Evolutionary conservation across 2,329 filamentous ascomycete species (phyloP).

Genomic region (Ophiosphaerella narmari): DNA sequence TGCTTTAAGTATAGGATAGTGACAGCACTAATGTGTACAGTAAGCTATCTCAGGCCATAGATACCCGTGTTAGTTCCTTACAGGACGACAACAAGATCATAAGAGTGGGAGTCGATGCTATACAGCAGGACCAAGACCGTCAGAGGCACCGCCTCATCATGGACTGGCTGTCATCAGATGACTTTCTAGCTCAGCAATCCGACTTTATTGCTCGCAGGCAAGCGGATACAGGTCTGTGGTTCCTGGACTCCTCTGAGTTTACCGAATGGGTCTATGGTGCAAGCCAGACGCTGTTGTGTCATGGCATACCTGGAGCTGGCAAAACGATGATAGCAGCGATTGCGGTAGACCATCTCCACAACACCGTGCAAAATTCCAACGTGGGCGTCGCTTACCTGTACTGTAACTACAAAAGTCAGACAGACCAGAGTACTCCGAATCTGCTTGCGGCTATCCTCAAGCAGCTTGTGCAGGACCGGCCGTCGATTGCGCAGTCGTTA

Average conservation of each 20-base stretch:
- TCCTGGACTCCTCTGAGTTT: slow-evolving; percentile 15
- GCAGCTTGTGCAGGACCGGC: slow-evolving; percentile 13
- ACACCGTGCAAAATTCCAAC: slow-evolving; percentile 8
- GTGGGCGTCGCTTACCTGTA: slow-evolving; percentile 55
- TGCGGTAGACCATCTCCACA: slow-evolving; percentile 18
- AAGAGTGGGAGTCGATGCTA: too few species aligned
- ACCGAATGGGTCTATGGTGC: slow-evolving; percentile 13
- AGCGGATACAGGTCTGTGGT: slow-evolving; percentile 25
- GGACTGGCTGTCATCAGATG: slow-evolving; percentile 14
- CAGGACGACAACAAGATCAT: too few species aligned
- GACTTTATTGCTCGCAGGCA: slow-evolving; percentile 16
- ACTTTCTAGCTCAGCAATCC: slow-evolving; percentile 17
- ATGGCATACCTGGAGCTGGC: slow-evolving; percentile 32
- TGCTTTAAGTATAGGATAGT: too few species aligned
- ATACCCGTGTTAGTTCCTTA: too few species aligned
- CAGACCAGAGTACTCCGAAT: slow-evolving; percentile 39
- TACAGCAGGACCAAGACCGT: slow-evolving; percentile 5
- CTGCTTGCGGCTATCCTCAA: slow-evolving; percentile 16
- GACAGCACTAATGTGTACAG: too few species aligned
- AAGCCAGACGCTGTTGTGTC: slow-evolving; percentile 24
- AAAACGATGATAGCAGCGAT: slow-evolving; percentile 35
- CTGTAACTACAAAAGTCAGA: slow-evolving; percentile 48
- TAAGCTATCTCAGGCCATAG: too few species aligned
- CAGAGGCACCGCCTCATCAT: slow-evolving; percentile 9
- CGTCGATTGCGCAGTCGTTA: neutral